Percentiles rank a stretch among this genome's conserved stretches.
Conservation (phyloP, 1,284 basidiomycete genomes). For the Trametes sp. region DNA sequence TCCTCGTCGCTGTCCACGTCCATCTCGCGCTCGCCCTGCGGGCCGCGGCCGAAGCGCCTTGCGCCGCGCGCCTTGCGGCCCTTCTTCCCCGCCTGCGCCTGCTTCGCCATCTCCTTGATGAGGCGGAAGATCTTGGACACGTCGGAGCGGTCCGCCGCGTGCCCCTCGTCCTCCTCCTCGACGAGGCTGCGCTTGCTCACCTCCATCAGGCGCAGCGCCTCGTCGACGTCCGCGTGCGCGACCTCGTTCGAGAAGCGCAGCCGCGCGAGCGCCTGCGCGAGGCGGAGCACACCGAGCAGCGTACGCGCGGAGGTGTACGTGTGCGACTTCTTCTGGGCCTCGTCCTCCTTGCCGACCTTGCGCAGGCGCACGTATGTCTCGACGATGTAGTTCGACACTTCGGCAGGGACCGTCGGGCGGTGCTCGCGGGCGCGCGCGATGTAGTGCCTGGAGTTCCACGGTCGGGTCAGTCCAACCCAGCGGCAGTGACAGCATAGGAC, state of each 20-base stretch:
- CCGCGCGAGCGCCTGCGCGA: conserved; percentile 94
- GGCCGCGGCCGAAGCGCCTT: conserved; percentile 67
- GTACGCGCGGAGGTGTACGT: conserved; percentile 98
- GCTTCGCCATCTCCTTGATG: conserved; percentile 84
- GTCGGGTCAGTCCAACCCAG: background rate
- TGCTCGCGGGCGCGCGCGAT: conserved; percentile 93
- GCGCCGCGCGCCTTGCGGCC: conserved; percentile 49
- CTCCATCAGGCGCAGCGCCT: conserved; percentile 96
- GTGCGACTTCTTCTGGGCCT: conserved; percentile 88
- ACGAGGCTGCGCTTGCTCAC: conserved; percentile 92
- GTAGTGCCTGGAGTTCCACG: conserved; percentile 90
- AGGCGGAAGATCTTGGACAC: conserved; percentile 88
- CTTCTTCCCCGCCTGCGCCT: conserved; percentile 46
- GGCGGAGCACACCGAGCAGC: conserved; percentile 91
- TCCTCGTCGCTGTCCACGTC: conserved; percentile 58
- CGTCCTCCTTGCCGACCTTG: conserved; percentile 91
- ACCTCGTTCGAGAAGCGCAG: conserved; percentile 87
- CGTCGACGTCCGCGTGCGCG: conserved; percentile 90
- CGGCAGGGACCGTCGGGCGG: conserved; percentile 86
- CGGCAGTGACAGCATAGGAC: conserved; percentile 25
- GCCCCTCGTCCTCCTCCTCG: conserved; percentile 74
- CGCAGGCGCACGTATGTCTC: conserved; percentile 96
- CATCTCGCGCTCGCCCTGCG: conserved; percentile 69
- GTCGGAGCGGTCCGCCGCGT: conserved; percentile 77
- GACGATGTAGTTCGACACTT: conserved; percentile 94